Evolutionary conservation across 1,284 basidiomycete genomes (phyloP).

Genomic region (Sparassis latifolia): DNA sequence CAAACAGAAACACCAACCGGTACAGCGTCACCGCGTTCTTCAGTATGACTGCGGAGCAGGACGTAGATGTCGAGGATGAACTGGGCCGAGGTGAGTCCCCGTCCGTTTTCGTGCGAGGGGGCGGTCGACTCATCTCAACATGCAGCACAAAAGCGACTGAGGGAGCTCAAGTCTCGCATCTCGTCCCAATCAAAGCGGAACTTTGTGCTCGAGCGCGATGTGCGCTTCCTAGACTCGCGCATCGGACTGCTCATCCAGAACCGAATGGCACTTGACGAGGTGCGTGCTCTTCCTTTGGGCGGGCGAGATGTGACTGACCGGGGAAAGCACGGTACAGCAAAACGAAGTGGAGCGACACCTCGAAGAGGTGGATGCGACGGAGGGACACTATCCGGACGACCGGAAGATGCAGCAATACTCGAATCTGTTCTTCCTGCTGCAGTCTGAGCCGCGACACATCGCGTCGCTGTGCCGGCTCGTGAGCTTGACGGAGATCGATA

Average conservation of each 20-base stretch:
- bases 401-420: constrained; percentile 92
- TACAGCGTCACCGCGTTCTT: constrained; percentile 96
- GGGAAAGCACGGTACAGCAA: constrained; percentile 46
- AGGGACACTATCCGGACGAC: constrained; percentile 89
- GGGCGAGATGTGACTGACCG: not conserved
- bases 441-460: constrained; percentile 95
- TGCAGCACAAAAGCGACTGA: constrained; percentile 88
- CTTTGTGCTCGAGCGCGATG: constrained; percentile 96
- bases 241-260: constrained; percentile 98
- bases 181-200: constrained; percentile 99
- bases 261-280: constrained; percentile 94
- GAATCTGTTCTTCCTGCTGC: constrained; percentile 97
- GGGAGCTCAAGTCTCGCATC: constrained; percentile 96
- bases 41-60: constrained; percentile 97
- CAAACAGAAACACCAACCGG: constrained; percentile 91
- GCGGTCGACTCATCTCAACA: not conserved
- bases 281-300: constrained; percentile 31
- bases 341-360: constrained; percentile 91
- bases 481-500: constrained; percentile 94
- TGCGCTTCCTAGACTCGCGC: constrained; percentile 95
- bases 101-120: no score
- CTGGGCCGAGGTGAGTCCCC: constrained; percentile 74
- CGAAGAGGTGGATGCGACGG: constrained; percentile 89
- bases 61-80: constrained; percentile 98
- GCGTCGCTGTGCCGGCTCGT: constrained; percentile 95